Base-by-base conservation (phyloP, 495 filamentous ascomycete species). In the Pyrenula massariospora region DNA sequence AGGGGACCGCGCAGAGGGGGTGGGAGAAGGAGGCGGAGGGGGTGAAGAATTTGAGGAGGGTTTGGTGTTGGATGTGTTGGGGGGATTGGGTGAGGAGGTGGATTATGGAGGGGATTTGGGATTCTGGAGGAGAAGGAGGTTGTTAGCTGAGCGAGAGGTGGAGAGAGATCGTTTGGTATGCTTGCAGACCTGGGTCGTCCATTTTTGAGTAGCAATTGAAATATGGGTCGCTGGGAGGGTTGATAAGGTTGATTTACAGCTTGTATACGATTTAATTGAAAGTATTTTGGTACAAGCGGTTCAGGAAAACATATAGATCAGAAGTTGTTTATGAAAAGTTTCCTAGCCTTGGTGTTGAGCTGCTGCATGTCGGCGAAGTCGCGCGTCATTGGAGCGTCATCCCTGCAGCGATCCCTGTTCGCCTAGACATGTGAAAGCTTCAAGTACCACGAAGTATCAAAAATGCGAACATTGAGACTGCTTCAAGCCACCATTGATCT, bases 1-100 rank as follows among this genome's bases (percentile, higher is more conserved):
- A 78, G 36, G 81, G 80, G 1, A 89, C 84, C 21, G 82, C 82
- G 64, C 87, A 92, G 68, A 94, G 86, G 0, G 90, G 89, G 64
- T 95, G 90, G 2, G 78, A 73, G 66, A 95, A 93, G 56, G 80
- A 76, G 15, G 87, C 83, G 59, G 81, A 67, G 10, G 75, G 77
- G 1, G 82, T 78, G 71, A 88, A 95, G 68, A 86, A 90, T 11
- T 68, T 73, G 52, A 88, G 74, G 21, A 95, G 65, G 3, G 84
- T 73, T 19, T 75, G 66, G 23, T 71, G 66, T 68, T 94, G 90
- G 24, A 80, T 66, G 0, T 76, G 69, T 0, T 85, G 86, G 0
- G 79, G 66, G 12, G 82, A 78, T 65, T 88, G 79, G 23, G 80
- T 85, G 51, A 95, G 76, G 53, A 73, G 63, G 47, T 74, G 77